These are phyloP conservation scores for Kandelia obovata DNA, from an alignment of 345 rosid species.

Conservation along the genomic window DNA sequence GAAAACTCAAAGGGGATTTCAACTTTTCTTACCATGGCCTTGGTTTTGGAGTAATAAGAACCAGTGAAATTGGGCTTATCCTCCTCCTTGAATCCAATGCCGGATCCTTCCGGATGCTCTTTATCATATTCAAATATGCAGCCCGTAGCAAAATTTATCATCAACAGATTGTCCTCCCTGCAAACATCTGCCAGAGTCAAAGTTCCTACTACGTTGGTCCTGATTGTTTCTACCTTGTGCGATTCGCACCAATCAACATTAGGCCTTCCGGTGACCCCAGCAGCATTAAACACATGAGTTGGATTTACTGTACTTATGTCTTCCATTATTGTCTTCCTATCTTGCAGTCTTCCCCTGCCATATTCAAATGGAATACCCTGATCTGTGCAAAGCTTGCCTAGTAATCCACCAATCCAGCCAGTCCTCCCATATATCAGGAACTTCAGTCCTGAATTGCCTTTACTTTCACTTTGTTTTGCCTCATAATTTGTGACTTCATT, in stretches of 20 bases:
- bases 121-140: constrained; percentile 54
- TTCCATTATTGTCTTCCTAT: constrained; percentile 40
- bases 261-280: constrained; percentile 62
- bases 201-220: constrained; percentile 48
- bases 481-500: neutral
- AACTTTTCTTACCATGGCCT: constrained; percentile 46
- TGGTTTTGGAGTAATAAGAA: constrained; percentile 60
- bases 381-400: constrained; percentile 46
- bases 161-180: constrained; percentile 35
- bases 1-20: neutral
- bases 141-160: constrained; percentile 59
- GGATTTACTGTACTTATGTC: constrained; percentile 41
- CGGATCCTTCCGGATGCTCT: constrained; percentile 47
- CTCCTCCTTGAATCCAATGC: constrained; percentile 54
- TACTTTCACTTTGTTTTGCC: neutral
- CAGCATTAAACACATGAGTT: constrained; percentile 56
- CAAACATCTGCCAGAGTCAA: constrained; percentile 54
- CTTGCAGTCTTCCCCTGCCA: constrained; percentile 53
- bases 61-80: constrained; percentile 48
- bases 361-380: constrained; percentile 40
- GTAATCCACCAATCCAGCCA: constrained; percentile 62
- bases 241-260: constrained; percentile 63
- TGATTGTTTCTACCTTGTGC: constrained; percentile 47
- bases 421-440: constrained; percentile 52
- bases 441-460: constrained; percentile 28